Evolutionary conservation across 1,139 yeast species (phyloP), one percentile per base, ranked within the genome.

Genomic region (Nakaseomyces nivariensis): DNA sequence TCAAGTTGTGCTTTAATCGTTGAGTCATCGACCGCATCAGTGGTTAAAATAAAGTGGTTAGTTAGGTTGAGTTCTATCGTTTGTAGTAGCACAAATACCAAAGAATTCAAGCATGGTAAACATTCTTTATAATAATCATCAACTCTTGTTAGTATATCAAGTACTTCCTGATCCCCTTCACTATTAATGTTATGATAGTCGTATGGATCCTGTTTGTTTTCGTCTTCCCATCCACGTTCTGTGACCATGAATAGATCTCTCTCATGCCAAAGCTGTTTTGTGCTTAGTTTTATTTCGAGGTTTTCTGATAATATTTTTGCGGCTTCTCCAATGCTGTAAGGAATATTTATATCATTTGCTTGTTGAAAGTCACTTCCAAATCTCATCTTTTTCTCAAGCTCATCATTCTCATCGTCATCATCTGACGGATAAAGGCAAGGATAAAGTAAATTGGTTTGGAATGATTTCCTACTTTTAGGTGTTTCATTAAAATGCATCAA

Each of bases 261-360:
- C 58, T 85, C 95, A 44, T 73, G 68, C 86, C 92, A 83, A 32
- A 87, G 63, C 60, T 90, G 88, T 47, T 79, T 73, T 2, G 82
- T 78, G 49, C 84, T 78, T 6, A 69, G 52, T 47, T 85, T 81
- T 31, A 85, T 83, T 52, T 79, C 74, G 1, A 88, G 75, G 25
- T 85, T 77, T 13, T 77, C 70, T 32, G 76, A 72, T 54, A 87
- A 76, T 6, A 92, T 75, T 36, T 73, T 74, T 9, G 82, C 71
- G 0, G 97, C 97, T 62, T 92, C 97, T 49, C 76, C 72, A 29
- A 90, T 80, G 51, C 96, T 89, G 49, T 70, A 74, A 0, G 97
- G 97, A 0, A 82, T 78, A 10, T 64, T 63, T 0, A 64, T 48
- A 10, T 57, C 58, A 26, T 51, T 54, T 49, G 29, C 53, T 4